Base-by-base conservation (phyloP, 2,329 filamentous ascomycete genomes). In the Leptographium wingfieldii region DNA sequence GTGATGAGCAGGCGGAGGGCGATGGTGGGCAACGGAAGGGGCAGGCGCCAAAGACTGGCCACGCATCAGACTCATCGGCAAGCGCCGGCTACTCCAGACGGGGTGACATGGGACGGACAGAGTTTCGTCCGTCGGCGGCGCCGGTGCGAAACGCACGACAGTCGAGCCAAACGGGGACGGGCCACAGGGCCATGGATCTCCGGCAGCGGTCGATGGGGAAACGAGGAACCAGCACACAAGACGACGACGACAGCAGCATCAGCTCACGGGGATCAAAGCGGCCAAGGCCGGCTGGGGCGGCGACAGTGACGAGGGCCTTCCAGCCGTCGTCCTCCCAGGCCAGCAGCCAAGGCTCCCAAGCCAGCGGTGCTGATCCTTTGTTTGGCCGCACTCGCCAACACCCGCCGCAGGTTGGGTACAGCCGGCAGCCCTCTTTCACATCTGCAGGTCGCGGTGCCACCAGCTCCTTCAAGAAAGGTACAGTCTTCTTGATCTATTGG, bases 31-130 rank as follows among this genome's bases (percentile, higher is more conserved):
- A 19, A 16, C 33, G 35, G 29, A 31, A 49, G 27, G 29, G 38
- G 38, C 38, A 5, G n/a, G 5, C 10, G 1, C n/a, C 16, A 14
- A 33, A 57, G 4, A 14, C 33, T 3, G 55, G 53, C 14, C 38
- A 52, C 25, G 54, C 43, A 5, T 61, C 63, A 0, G 58, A 61
- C 54, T 57, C 59, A 19, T 61, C 60, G 16, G 55, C 51, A 22
- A 25, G 43, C 38, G 33, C 19, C 27, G 56, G 48, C 46, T n/a
- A 49, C 25, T 48, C 55, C 4, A 43, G 49, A 6, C 63, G 63
- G 5, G 62, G 49, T 19, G 59, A 61, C 40, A 62, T 65, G 22
- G 16, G 29, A n/a, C 33, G 35, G 35, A 60, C 62, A 3, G 40
- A 27, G 55, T 62, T 63, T 55, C 31, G 43, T n/a, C 12, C 25